Percentiles rank a stretch among this genome's conserved stretches.
Evolutionary conservation across 768 basidiomycete species (phyloP).

Genomic region (Lepiota brunneoincarnata): DNA sequence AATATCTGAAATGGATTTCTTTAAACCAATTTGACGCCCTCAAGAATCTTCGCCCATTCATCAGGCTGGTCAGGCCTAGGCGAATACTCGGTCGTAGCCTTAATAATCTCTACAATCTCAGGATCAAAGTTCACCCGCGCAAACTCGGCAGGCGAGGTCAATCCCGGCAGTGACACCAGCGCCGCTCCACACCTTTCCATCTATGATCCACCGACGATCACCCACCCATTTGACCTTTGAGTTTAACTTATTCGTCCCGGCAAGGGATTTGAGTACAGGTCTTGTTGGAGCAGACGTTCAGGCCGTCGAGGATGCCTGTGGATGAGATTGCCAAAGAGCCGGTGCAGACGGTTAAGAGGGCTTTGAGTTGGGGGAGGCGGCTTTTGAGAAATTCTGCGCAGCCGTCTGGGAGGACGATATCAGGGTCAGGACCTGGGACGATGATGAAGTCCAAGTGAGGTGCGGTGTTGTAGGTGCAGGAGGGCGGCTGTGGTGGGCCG

Average conservation of each 20-base stretch:
- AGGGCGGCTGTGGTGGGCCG: slow-evolving; percentile 18
- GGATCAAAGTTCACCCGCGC: slow-evolving; percentile 21
- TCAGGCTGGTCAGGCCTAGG: slow-evolving; percentile 26
- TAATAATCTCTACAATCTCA: slow-evolving; percentile 18
- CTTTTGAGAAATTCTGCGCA: slow-evolving; percentile 18
- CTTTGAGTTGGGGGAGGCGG: slow-evolving; percentile 16
- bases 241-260: slow-evolving; percentile 11
- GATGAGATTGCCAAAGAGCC: slow-evolving; percentile 20
- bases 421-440: slow-evolving; percentile 22
- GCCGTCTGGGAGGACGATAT: slow-evolving; percentile 9
- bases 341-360: slow-evolving; percentile 23
- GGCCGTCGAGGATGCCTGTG: slow-evolving; percentile 24
- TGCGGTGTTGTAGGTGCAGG: slow-evolving; percentile 20
- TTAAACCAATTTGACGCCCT: slow-evolving; percentile 20
- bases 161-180: slow-evolving; percentile 25
- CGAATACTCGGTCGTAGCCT: slow-evolving; percentile 21
- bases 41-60: slow-evolving; percentile 20
- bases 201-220: slow-evolving; percentile 24
- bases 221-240: slow-evolving; percentile 27
- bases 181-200: slow-evolving; percentile 27
- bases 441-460: slow-evolving; percentile 22
- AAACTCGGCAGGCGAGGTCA: slow-evolving; percentile 27
- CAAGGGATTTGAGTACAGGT: slow-evolving; percentile 8
- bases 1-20: background rate
- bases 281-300: slow-evolving; percentile 23